Evolutionary conservation across 1,139 yeast species (phyloP).

Genomic region (Casaregolazyma suthepensis): DNA sequence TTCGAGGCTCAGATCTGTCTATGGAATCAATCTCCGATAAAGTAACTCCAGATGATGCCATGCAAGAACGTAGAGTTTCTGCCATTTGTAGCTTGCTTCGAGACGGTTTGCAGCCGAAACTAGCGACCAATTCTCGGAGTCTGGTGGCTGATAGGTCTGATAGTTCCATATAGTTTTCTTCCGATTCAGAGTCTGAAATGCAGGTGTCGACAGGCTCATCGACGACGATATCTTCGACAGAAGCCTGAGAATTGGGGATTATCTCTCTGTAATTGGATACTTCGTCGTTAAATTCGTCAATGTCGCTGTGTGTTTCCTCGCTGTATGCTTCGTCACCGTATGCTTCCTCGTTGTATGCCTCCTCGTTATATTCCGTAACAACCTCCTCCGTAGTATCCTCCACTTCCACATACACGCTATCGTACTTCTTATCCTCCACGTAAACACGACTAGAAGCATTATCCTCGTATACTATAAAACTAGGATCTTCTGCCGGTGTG

Average conservation of each 20-base stretch:
- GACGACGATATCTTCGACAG: not conserved
- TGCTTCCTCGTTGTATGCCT: not conserved
- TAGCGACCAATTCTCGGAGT: not conserved
- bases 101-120: not conserved
- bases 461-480: not conserved
- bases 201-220: not conserved
- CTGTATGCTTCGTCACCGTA: not conserved
- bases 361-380: not conserved
- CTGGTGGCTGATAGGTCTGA: not conserved
- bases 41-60: not conserved
- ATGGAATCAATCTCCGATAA: not conserved
- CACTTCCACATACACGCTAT: not conserved
- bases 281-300: not conserved
- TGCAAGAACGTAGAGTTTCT: constrained; percentile 3
- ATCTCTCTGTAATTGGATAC: not conserved
- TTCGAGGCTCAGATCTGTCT: not conserved
- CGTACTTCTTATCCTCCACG: not conserved
- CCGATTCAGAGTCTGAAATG: not conserved
- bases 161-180: not conserved
- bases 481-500: not conserved
- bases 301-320: not conserved
- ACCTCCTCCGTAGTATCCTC: not conserved
- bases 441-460: not conserved
- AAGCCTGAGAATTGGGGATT: not conserved
- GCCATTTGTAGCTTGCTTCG: not conserved